Evolutionary conservation across 225 moss, liverwort and hornwort species (phyloP), one percentile per base, ranked within the genome.

Genomic region (Neckera pumila): DNA sequence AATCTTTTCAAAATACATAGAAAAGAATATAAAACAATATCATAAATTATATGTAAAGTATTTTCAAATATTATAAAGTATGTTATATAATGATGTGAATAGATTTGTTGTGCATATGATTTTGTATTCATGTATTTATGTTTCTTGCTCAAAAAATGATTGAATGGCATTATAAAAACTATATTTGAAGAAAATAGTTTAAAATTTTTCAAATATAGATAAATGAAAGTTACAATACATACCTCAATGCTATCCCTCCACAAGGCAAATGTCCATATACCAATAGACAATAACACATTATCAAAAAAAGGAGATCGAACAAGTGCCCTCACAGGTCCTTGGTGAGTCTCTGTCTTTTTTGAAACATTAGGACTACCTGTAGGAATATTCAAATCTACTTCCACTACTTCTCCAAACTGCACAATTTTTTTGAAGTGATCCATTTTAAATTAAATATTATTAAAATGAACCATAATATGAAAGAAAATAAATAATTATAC

Each of bases 251-350:
- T 88, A 73, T 92, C 95, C n/a, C 38, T 98, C 96, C 97, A 98
- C 15, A 98, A 85, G 25, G 97, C 98, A 88, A 98, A 98, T 15
- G 95, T 97, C 96, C 97, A 98, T 82, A 97, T 95, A 51, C 96
- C 95, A 43, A 97, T 40, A 6, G 96, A 97, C 13, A 98, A 87
- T 2, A 97, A 83, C 17, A 97, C 95, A 80, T 93, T 93, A 19
- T 97, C 94, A 90, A 95, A 95, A 60, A 98, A 97, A 0, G 98
- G 96, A 12, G 97, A 96, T 70, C 84, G 89, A 14, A 96, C 84
- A 86, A 97, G 92, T 36, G 91, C 94, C 40, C 94, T 91, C 43
- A 98, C 95, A 2, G 95, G 95, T 70, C 98, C 98, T 82, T 97
- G 70, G 23, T 95, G 97, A 84, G 81, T 92, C 27, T 59, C 54